These are phyloP conservation scores for Nicotiana noctiflora DNA, from an alignment of 257 asterid genomes.

Conservation along the genomic window DNA sequence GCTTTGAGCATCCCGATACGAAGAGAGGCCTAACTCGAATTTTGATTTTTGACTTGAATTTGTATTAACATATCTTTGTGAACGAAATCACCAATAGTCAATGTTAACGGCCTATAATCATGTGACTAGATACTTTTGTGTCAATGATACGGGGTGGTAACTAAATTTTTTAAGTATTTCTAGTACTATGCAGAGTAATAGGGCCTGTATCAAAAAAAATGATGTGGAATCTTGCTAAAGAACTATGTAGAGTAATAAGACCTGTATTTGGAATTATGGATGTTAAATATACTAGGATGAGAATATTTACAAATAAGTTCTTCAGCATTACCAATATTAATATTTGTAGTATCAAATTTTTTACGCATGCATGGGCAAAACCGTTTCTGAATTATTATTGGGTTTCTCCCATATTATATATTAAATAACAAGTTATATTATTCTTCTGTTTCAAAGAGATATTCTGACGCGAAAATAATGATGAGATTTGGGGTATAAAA, in stretches of 20 bases:
- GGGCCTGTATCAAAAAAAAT: not conserved
- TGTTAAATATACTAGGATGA: not conserved
- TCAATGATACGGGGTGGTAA: not conserved
- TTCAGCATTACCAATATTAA: not conserved
- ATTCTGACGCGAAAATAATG: not conserved
- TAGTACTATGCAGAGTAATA: too few species aligned
- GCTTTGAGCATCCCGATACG: constrained; percentile 8
- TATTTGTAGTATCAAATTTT: not conserved
- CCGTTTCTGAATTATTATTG: not conserved
- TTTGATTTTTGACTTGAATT: constrained; percentile 7
- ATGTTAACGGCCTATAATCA: constrained; percentile 1
- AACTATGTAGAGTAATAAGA: not conserved
- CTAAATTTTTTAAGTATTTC: too few species aligned
- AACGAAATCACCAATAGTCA: not conserved
- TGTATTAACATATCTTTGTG: not conserved
- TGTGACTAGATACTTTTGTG: constrained; percentile 8
- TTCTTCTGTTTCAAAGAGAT: not conserved
- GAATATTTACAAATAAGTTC: not conserved
- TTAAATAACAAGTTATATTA: not conserved
- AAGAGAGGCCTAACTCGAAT: constrained; percentile 11
- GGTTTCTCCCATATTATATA: not conserved
- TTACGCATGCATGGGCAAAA: not conserved
- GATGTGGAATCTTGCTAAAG: not conserved
- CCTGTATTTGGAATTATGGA: not conserved
- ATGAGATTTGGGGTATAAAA: not conserved